phyloP scores from a whole-genome alignment of 2,329 filamentous ascomycete genomes.

The Phialophora chinensis region DNA sequence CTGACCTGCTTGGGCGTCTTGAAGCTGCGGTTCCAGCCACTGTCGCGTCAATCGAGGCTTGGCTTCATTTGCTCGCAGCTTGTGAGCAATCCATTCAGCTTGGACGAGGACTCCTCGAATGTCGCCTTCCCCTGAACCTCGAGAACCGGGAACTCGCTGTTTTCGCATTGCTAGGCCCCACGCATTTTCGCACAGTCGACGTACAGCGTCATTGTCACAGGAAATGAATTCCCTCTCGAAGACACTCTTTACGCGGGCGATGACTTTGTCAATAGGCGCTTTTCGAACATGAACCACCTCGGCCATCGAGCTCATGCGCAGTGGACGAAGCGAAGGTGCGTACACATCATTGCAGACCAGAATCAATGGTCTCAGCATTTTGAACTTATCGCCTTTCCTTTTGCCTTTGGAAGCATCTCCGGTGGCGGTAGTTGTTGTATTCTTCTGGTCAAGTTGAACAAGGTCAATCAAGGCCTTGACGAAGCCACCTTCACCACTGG shows the following conservation, averaged over 20 bases:
- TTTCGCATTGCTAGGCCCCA: conserved; percentile 68
- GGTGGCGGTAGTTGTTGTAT: conserved; percentile 53
- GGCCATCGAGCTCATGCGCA: conserved; percentile 82
- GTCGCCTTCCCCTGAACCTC: conserved; percentile 58
- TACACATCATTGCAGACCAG: conserved; percentile 98
- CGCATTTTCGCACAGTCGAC: conserved; percentile 70
- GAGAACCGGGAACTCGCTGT: conserved; percentile 54
- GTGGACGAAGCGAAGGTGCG: conserved; percentile 81
- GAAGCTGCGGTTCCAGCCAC: conserved; percentile 67
- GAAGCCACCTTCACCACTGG: conserved; percentile 83
- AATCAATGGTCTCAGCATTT: conserved; percentile 84
- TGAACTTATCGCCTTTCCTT: conserved; percentile 84
- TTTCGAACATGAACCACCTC: conserved; percentile 93
- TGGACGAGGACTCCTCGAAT: conserved; percentile 70
- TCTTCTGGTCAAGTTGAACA: conserved; percentile 83
- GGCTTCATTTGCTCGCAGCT: conserved; percentile 54
- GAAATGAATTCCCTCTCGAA: conserved; percentile 89
- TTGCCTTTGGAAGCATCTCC: conserved; percentile 41
- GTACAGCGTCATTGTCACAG: conserved; percentile 86
- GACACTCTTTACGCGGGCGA: conserved; percentile 77
- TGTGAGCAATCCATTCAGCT: conserved; percentile 68
- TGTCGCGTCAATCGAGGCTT: conserved; percentile 57
- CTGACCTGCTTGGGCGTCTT: conserved; percentile 60
- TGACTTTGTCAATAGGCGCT: conserved; percentile 83
- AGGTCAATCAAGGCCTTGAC: conserved; percentile 94